These are phyloP conservation scores for Phytophthora crassamura DNA, from an alignment of 352 stramenopile genomes.

Conservation along the genomic window DNA sequence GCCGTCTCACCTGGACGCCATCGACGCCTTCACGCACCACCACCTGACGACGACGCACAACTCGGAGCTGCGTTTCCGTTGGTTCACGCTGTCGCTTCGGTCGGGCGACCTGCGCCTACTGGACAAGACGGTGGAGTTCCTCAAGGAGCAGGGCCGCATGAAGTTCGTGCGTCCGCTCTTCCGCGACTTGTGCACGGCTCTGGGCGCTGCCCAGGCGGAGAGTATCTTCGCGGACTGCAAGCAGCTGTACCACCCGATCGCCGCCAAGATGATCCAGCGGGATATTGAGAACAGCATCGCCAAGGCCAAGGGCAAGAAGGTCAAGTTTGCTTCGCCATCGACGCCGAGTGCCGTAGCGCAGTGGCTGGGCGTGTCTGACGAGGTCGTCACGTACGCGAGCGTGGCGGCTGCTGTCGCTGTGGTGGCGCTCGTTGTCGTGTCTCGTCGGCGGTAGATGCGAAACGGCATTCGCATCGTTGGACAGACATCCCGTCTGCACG, in stretches of 20 bases:
- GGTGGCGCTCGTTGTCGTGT: slow-evolving; percentile 28
- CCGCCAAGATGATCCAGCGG: slow-evolving; percentile 75
- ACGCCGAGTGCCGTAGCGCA: slow-evolving; percentile 34
- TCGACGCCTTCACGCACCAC: slow-evolving; percentile 60
- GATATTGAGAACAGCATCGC: slow-evolving; percentile 53
- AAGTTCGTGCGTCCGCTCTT: slow-evolving; percentile 80
- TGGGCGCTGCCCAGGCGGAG: slow-evolving; percentile 40
- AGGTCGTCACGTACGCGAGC: slow-evolving; percentile 26
- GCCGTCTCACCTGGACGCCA: slow-evolving; percentile 51
- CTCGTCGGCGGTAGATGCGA: slow-evolving; percentile 27
- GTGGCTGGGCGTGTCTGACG: slow-evolving; percentile 41
- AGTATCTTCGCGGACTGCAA: slow-evolving; percentile 60
- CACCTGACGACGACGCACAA: slow-evolving; percentile 64
- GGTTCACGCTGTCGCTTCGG: slow-evolving; percentile 68
- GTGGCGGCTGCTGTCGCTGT: slow-evolving; percentile 23
- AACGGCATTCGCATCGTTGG: not conserved
- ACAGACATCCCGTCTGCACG: not conserved
- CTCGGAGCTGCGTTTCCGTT: slow-evolving; percentile 76
- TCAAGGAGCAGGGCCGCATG: slow-evolving; percentile 78
- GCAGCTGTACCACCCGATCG: slow-evolving; percentile 72
- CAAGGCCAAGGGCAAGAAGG: slow-evolving; percentile 40
- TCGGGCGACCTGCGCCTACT: slow-evolving; percentile 54
- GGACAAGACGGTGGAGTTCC: slow-evolving; percentile 47
- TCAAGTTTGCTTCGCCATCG: slow-evolving; percentile 40
- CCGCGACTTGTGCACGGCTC: slow-evolving; percentile 53